Base-by-base conservation (phyloP, 768 basidiomycete species). In the Trametes punicea region DNA sequence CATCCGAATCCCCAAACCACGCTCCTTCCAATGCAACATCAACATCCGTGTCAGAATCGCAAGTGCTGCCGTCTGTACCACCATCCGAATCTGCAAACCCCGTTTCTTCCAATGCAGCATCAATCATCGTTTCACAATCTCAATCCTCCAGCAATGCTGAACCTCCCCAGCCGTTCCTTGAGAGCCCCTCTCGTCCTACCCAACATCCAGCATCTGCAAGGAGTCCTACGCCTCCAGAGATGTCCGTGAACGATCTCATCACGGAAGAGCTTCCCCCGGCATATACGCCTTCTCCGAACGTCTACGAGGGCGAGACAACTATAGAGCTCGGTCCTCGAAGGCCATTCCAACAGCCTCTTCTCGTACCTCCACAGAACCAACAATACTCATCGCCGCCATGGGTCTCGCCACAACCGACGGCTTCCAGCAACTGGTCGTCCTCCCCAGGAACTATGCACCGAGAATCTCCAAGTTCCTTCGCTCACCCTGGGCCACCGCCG, bases 251-350 rank as follows among this genome's bases (percentile, higher is more conserved):
- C 34, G 61, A 65, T 25, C 38, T 61, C 11, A 58, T 77, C 25
- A 67, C 71, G 2, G 84, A 84, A n/a, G 83, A 84, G 18, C 70
- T 74, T 10, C 88, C 88, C 0, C 89, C 89, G 0, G 82, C 88
- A 0, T 91, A 90, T 63, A 87, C 87, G 0, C 72, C 81, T 0
- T 60, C 75, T 2, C 79, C 88, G 3, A 77, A 84, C 44, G 44
- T 73, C 16, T 61, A 67, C 41, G 72, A 77, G 2, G 89, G 87
- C 13, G 89, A 91, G 65, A 70, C 75, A 1, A 82, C 85, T 0
- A 57, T 90, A 2, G 81, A 87, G 51, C 70, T 77, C 18, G 88
- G 89, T 0, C 88, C 88, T 0, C 51, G 70, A 4, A 64, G 86
- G 11, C 85, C 88, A 0, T 89, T 86, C 62, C 84, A 86, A 63